Conservation (phyloP, 495 filamentous ascomycete genomes). For the Amphirosellinia nigrospora region DNA sequence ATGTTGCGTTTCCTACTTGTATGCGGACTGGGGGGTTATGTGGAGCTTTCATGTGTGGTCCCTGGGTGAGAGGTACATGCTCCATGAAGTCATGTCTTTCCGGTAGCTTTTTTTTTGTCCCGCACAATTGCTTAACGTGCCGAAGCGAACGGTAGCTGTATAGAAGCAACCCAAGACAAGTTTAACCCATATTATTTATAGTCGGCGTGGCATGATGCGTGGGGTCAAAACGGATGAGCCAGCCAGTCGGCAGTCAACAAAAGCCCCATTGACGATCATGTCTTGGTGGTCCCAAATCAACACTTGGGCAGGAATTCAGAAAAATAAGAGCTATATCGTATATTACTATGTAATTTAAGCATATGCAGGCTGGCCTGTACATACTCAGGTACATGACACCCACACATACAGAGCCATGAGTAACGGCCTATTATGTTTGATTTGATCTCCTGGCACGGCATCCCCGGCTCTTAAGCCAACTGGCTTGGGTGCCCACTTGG, state of each 20-base stretch:
- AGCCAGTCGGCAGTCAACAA: constrained; percentile 19
- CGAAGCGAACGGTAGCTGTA: constrained; percentile 13
- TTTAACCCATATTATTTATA: constrained; percentile 12
- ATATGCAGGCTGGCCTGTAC: neutral
- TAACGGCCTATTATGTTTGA: neutral
- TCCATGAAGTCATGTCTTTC: constrained; percentile 10
- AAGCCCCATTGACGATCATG: constrained; percentile 1
- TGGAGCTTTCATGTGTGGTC: constrained; percentile 16
- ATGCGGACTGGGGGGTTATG: neutral
- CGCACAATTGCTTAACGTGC: neutral
- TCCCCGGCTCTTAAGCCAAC: neutral
- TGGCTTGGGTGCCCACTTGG: constrained; percentile 2
- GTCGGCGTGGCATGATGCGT: constrained; percentile 18
- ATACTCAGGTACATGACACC: neutral
- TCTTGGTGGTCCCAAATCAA: neutral
- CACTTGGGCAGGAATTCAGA: neutral
- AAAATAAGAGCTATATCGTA: neutral
- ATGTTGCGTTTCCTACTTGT: constrained; percentile 15
- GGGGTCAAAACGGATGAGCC: neutral
- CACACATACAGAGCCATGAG: neutral
- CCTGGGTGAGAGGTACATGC: constrained; percentile 13
- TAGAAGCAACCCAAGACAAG: neutral
- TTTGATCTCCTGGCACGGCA: neutral
- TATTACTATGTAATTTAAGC: constrained; percentile 5
- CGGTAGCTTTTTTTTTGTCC: neutral